phyloP scores from a whole-genome alignment of 306 rosid species.

The Quercus alba region DNA sequence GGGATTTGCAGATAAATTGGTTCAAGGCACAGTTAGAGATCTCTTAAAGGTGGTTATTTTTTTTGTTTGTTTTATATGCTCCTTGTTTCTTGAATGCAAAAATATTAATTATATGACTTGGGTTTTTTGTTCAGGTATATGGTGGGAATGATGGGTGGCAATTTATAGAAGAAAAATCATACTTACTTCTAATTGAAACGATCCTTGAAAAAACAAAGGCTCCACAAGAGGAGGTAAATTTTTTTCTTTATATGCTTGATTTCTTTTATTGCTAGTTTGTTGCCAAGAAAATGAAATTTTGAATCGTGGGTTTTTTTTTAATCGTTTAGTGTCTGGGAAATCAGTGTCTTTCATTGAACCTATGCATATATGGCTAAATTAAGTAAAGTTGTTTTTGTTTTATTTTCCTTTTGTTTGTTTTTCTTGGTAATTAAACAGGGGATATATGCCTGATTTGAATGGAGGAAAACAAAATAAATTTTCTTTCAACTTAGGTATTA shows the following conservation, averaged over 20 bases:
- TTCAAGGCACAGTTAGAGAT: constrained; percentile 23
- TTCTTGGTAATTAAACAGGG: background rate
- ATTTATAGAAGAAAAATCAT: constrained; percentile 42
- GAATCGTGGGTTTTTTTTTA: background rate
- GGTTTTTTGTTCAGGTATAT: constrained; percentile 32
- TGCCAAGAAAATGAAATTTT: background rate
- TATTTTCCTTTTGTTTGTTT: background rate
- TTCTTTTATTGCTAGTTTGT: background rate
- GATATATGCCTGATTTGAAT: background rate
- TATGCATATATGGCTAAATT: background rate
- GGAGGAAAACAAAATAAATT: background rate
- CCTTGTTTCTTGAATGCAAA: background rate
- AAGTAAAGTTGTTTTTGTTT: background rate
- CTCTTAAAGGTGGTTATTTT: constrained; percentile 37
- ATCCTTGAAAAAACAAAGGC: constrained; percentile 27
- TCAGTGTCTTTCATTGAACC: background rate
- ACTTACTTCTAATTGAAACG: constrained; percentile 35
- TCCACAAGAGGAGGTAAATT: constrained; percentile 24
- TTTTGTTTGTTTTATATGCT: background rate
- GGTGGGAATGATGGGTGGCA: constrained; percentile 44
- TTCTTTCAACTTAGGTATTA: background rate
- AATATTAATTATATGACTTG: background rate
- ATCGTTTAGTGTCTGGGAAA: background rate
- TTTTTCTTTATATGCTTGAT: background rate
- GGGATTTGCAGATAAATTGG: constrained; percentile 24